Evolutionary conservation across 768 basidiomycete species (phyloP).

Genomic region (Calocybe indica): DNA sequence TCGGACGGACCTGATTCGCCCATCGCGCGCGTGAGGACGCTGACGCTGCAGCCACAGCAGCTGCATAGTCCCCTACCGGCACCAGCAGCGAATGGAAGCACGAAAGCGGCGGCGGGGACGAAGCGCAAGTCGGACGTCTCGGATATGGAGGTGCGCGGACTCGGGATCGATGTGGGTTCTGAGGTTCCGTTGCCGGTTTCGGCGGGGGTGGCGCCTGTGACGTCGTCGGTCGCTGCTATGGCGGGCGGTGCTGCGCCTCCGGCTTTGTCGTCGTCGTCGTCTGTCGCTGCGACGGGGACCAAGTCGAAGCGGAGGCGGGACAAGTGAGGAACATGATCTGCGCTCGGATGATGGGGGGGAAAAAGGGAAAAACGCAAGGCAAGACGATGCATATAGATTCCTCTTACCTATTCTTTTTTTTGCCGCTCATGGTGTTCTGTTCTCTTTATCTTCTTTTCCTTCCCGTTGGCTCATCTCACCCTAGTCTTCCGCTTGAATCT

Average conservation of each 20-base stretch:
- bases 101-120: neutral
- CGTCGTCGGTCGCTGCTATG: too few species aligned
- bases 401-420: too few species aligned
- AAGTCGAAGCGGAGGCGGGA: conserved; percentile 12
- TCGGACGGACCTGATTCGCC: neutral
- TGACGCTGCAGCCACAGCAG: neutral
- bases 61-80: neutral
- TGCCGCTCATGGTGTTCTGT: too few species aligned
- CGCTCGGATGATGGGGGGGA: neutral
- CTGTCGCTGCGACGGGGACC: too few species aligned
- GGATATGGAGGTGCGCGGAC: neutral
- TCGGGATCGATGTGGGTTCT: neutral
- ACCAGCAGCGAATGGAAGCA: neutral
- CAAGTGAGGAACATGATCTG: conserved; percentile 8
- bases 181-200: neutral
- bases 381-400: too few species aligned
- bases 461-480: too few species aligned
- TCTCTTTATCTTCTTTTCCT: too few species aligned
- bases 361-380: too few species aligned
- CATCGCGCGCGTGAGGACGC: neutral
- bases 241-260: too few species aligned
- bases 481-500: too few species aligned
- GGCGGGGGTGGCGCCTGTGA: neutral
- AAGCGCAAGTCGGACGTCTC: conserved; percentile 14
- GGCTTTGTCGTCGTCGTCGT: too few species aligned